Conservation (phyloP, 805 yeast genomes). For the Hyphopichia homilentoma region DNA sequence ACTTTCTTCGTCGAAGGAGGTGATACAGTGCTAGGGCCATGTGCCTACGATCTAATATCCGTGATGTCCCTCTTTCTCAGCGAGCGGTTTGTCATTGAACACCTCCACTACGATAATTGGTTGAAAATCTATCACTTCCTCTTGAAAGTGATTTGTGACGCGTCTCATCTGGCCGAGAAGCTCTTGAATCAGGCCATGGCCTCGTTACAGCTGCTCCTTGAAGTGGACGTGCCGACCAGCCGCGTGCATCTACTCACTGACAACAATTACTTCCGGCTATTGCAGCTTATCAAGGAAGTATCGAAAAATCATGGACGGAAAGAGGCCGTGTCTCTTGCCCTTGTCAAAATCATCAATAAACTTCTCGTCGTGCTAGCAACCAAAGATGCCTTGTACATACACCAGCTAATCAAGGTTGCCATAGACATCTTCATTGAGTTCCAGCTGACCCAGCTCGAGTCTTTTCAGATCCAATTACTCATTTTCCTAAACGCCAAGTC, state of each 20-base stretch:
- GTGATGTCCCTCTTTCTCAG: slow-evolving; percentile 16
- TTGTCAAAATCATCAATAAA: slow-evolving; percentile 41
- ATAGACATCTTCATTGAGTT: slow-evolving; percentile 29
- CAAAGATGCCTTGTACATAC: slow-evolving; percentile 32
- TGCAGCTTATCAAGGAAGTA: slow-evolving; percentile 14
- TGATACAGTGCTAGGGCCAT: slow-evolving; percentile 14
- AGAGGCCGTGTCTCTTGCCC: slow-evolving; percentile 20
- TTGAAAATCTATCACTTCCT: slow-evolving; percentile 17
- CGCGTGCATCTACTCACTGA: slow-evolving; percentile 15
- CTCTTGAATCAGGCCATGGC: slow-evolving; percentile 17
- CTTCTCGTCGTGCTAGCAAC: slow-evolving; percentile 41
- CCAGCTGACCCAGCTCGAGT: slow-evolving; percentile 38
- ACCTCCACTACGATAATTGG: slow-evolving; percentile 29
- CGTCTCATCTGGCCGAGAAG: slow-evolving; percentile 11
- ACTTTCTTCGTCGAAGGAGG: slow-evolving; percentile 12
- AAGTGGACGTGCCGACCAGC: slow-evolving; percentile 14
- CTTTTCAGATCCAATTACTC: slow-evolving; percentile 40
- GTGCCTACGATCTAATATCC: slow-evolving; percentile 21
- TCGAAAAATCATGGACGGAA: slow-evolving; percentile 12
- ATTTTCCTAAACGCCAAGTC: slow-evolving; percentile 43
- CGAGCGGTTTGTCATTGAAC: slow-evolving; percentile 26
- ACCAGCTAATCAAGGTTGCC: slow-evolving; percentile 37
- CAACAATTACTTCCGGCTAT: slow-evolving; percentile 15
- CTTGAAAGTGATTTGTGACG: slow-evolving; percentile 11
- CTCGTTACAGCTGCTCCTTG: slow-evolving; percentile 17